Evolutionary conservation across 495 filamentous ascomycete genomes (phyloP).

Genomic region (Tetracladium marchalianum): DNA sequence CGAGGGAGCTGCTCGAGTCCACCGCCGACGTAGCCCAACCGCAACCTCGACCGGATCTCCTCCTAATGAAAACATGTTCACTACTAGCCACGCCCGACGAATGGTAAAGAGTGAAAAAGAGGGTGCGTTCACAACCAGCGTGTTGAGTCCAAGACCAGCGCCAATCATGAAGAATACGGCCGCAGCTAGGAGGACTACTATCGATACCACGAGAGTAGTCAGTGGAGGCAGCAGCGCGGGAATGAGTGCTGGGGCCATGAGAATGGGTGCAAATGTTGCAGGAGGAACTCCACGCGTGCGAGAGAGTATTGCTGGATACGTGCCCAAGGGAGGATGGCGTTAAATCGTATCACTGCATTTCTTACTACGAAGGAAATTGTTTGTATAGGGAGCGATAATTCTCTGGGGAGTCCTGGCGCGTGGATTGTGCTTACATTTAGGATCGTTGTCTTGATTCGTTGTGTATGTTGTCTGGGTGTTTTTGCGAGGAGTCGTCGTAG

Average conservation of each 20-base stretch:
- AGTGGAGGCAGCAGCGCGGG: constrained; percentile 1
- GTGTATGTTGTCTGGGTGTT: too few species aligned
- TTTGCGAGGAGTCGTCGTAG: too few species aligned
- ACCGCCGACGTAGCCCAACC: constrained; percentile 56
- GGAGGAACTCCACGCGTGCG: constrained; percentile 11
- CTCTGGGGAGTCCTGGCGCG: too few species aligned
- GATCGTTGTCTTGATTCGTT: too few species aligned
- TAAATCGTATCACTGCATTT: background rate
- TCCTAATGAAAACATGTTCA: constrained; percentile 56
- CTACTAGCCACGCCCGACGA: constrained; percentile 55
- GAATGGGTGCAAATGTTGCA: constrained; percentile 8
- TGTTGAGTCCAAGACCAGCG: constrained; percentile 55
- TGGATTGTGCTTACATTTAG: too few species aligned
- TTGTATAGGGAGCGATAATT: too few species aligned
- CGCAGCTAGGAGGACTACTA: constrained; percentile 12
- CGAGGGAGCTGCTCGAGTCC: constrained; percentile 30
- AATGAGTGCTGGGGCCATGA: constrained; percentile 4
- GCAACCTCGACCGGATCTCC: constrained; percentile 42
- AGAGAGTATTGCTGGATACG: constrained; percentile 15
- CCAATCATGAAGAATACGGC: constrained; percentile 46
- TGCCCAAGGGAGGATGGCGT: constrained; percentile 19
- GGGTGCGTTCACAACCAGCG: constrained; percentile 38
- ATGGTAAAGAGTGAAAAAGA: constrained; percentile 63
- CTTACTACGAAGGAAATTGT: too few species aligned
- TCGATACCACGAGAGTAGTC: constrained; percentile 13